Evolutionary conservation across 805 yeast genomes (phyloP).

Genomic region (Yarrowia osloensis): DNA sequence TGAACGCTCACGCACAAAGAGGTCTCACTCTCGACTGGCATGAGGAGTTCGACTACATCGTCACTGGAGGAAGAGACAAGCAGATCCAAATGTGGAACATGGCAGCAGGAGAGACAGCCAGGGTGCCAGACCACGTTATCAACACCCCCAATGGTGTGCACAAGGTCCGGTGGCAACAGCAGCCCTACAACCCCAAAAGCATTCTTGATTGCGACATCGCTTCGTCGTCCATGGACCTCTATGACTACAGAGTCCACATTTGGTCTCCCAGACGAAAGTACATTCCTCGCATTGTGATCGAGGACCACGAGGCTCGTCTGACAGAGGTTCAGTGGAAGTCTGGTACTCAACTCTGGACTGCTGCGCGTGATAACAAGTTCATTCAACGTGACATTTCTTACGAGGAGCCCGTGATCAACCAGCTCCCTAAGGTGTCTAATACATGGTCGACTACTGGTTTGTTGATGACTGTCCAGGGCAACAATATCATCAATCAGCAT

Average conservation of each 20-base stretch:
- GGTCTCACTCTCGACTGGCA: slow-evolving; percentile 89
- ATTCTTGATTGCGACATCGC: slow-evolving; percentile 53
- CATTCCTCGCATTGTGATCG: slow-evolving; percentile 62
- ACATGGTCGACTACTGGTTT: slow-evolving; percentile 65
- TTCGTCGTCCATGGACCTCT: slow-evolving; percentile 63
- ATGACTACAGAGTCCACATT: slow-evolving; percentile 65
- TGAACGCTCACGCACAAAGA: slow-evolving; percentile 90
- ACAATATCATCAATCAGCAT: neutral
- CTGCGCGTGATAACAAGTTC: slow-evolving; percentile 54
- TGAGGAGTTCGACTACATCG: slow-evolving; percentile 74
- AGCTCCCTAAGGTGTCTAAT: slow-evolving; percentile 53
- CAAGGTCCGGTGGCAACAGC: slow-evolving; percentile 62
- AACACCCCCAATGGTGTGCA: slow-evolving; percentile 77
- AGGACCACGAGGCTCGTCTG: slow-evolving; percentile 45
- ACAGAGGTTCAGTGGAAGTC: slow-evolving; percentile 22
- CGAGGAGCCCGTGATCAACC: slow-evolving; percentile 51
- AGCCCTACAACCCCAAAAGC: slow-evolving; percentile 30
- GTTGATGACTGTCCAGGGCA: slow-evolving; percentile 54
- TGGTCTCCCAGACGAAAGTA: slow-evolving; percentile 71
- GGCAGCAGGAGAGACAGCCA: slow-evolving; percentile 42
- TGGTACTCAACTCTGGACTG: slow-evolving; percentile 52
- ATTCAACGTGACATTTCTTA: slow-evolving; percentile 51
- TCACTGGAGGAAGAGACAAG: slow-evolving; percentile 92
- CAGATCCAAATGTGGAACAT: slow-evolving; percentile 76
- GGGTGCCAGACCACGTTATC: slow-evolving; percentile 68